phyloP scores from a whole-genome alignment of 805 yeast genomes.

The Kodamaea kaohsiungensis region DNA sequence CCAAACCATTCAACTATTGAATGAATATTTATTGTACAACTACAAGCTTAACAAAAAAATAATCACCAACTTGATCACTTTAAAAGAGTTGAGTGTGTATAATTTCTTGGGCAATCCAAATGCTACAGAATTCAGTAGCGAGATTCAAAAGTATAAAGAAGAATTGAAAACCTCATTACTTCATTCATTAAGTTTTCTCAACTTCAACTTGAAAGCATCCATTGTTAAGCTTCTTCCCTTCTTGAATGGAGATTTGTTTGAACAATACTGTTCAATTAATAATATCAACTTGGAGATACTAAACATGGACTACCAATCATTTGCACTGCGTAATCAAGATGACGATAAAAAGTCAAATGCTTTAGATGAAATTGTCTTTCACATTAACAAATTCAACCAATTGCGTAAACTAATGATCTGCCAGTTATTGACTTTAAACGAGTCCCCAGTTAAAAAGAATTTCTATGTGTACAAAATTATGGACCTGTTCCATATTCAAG shows the following conservation, averaged over 20 bases:
- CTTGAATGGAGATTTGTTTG: conserved; percentile 38
- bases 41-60: conserved; percentile 39
- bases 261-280: conserved; percentile 42
- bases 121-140: background rate
- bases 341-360: conserved; percentile 8
- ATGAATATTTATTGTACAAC: conserved; percentile 32
- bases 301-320: conserved; percentile 7
- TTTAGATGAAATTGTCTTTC: conserved; percentile 12
- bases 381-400: conserved; percentile 33
- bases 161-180: conserved; percentile 21
- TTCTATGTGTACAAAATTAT: conserved; percentile 33
- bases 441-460: conserved; percentile 23
- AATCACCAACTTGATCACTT: conserved; percentile 30
- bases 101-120: conserved; percentile 12
- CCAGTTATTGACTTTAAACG: conserved; percentile 39
- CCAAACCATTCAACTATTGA: conserved; percentile 23
- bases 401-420: conserved; percentile 39
- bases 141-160: background rate
- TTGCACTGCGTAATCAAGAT: conserved; percentile 9
- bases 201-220: conserved; percentile 28
- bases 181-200: conserved; percentile 28
- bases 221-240: conserved; percentile 31
- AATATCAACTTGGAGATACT: conserved; percentile 27
- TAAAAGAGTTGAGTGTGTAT: conserved; percentile 34
- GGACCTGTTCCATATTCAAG: conserved; percentile 17